phyloP scores from a whole-genome alignment of 225 moss, liverwort and hornwort species.

The Climacium dendroides region DNA sequence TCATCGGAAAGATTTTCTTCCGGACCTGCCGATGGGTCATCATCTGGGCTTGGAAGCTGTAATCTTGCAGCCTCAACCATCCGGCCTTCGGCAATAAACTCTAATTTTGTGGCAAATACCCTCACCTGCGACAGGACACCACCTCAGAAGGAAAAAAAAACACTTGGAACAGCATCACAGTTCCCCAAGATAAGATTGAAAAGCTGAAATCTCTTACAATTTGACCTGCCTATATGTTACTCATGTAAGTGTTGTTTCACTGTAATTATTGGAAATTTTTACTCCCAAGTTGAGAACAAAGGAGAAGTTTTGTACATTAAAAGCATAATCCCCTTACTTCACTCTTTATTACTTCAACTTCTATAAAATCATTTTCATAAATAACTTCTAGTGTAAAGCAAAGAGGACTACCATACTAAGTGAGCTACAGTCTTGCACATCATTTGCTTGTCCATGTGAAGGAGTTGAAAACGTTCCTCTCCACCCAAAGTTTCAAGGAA shows the following conservation, averaged over 20 bases:
- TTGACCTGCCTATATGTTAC: not conserved
- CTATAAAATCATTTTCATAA: not conserved
- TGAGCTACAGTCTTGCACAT: not conserved
- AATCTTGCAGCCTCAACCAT: conserved; percentile 86
- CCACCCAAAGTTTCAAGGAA: not conserved
- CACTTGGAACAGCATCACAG: not conserved
- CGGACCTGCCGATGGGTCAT: conserved; percentile 27
- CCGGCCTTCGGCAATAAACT: conserved; percentile 74
- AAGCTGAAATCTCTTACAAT: not conserved
- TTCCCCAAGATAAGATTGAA: not conserved
- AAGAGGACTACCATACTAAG: not conserved
- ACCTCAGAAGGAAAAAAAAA: not conserved
- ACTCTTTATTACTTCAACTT: not conserved
- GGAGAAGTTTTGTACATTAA: not conserved
- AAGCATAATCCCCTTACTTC: not conserved
- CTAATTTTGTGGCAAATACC: conserved; percentile 57
- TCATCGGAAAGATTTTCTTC: conserved; percentile 48
- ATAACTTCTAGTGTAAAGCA: no score
- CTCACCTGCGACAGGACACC: conserved; percentile 30
- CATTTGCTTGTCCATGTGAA: not conserved
- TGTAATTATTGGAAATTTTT: no score
- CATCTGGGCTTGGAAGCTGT: conserved; percentile 15
- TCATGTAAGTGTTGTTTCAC: not conserved
- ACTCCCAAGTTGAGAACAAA: not conserved
- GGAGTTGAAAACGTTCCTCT: not conserved